Percentiles rank a stretch among this genome's conserved stretches.
Conservation (phyloP, 2,329 filamentous ascomycete species). For the Penicillium sp. region DNA sequence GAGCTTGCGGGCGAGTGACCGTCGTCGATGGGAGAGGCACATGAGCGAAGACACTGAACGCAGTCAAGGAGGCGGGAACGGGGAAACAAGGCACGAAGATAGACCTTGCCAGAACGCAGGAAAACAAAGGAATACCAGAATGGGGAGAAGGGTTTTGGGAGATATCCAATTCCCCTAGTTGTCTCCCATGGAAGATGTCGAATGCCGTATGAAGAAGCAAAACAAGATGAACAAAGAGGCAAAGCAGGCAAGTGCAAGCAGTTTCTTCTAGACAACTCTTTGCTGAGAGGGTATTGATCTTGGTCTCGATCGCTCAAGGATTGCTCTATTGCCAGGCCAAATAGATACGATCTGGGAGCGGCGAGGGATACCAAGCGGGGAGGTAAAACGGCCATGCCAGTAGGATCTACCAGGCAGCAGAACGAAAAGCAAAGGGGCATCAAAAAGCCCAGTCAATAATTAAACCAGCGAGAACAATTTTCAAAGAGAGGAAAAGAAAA, state of each 20-base stretch:
- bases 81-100: slow-evolving; percentile 32
- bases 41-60: slow-evolving; percentile 3
- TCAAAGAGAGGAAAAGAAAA: slow-evolving; percentile 14
- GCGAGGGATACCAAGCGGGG: slow-evolving; percentile 23
- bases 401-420: neutral
- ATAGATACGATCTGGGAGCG: slow-evolving; percentile 10
- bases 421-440: neutral
- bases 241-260: neutral
- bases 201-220: slow-evolving; percentile 5
- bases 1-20: neutral
- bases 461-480: slow-evolving; percentile 4
- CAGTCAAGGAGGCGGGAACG: slow-evolving; percentile 3
- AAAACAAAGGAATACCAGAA: slow-evolving; percentile 7
- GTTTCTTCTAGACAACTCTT: slow-evolving; percentile 19
- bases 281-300: slow-evolving; percentile 4
- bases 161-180: neutral
- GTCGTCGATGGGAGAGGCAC: neutral
- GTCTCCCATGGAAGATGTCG: neutral
- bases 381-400: slow-evolving; percentile 6
- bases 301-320: slow-evolving; percentile 15
- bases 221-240: slow-evolving; percentile 4
- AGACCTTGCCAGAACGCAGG: slow-evolving; percentile 17
- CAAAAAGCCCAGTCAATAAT: neutral
- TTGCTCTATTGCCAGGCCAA: slow-evolving; percentile 20
- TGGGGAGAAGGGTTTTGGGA: neutral